Base-by-base conservation (phyloP, 2,329 filamentous ascomycete species). In the Coniochaeta sp. region DNA sequence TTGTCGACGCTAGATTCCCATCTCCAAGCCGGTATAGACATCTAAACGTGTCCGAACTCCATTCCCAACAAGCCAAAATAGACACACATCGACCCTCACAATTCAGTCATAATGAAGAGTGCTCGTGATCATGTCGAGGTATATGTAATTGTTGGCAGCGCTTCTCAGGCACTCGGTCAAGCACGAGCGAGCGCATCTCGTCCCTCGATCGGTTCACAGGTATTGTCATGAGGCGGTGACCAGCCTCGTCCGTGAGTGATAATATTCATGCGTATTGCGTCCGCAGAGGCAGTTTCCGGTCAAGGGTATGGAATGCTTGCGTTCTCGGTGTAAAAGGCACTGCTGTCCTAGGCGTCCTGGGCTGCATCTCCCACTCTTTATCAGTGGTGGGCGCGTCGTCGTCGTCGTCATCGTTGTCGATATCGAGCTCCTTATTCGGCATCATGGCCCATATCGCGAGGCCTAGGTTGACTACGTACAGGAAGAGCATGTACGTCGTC, bases 241-340 rank as follows among this genome's bases (percentile, higher is more conserved):
- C 38, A 7, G 38, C 38, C 38, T 40, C 38, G 5, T n/a, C 38
- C 17, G 38, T 7, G 16, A 38, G 38, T 19, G 28, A 16, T 4
- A 40, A 6, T n/a, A n/a, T n/a, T 52, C 47, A 52, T 28, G 47
- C 47, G 12, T 31, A 52, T 14, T 52, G 47, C 26, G 47, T 16
- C 58, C 81, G 76, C 56, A 84, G 69, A 2, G 84, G 83, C 61
- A 86, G 70, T 67, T 82, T 81, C 60, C 84, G 74, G 63, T 87
- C 82, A 56, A 88, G 74, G 14, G 81, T 80, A 67, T 89, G 80
- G 69, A 90, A 90, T 1, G 87, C 88, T 70, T 84, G 79, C 17
- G 88, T 89, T 64, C 88, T 73, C 6, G 87, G 87, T 7, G 87
- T 89, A 64, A 81, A 89, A 0, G 84, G 83, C 64, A 77, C 17